Conservation (phyloP, 2,329 filamentous ascomycete genomes). For the Thielaviopsis populi region DNA sequence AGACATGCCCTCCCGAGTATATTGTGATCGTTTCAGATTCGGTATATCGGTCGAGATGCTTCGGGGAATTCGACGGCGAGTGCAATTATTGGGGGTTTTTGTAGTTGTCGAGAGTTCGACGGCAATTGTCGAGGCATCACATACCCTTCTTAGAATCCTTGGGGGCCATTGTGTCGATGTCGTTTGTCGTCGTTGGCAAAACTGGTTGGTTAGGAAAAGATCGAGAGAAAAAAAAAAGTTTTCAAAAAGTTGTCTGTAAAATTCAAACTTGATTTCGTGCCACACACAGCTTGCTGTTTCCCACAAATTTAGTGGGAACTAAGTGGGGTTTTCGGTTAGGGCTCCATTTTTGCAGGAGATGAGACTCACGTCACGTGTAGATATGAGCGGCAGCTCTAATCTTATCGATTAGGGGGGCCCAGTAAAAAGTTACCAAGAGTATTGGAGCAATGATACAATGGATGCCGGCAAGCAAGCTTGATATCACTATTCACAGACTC, state of each 20-base stretch:
- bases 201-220: conserved; percentile 10
- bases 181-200: conserved; percentile 17
- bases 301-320: conserved; percentile 8
- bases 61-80: conserved; percentile 7
- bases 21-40: conserved; percentile 16
- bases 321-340: conserved; percentile 11
- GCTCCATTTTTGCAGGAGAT: not conserved
- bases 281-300: not conserved
- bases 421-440: conserved; percentile 12
- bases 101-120: conserved; percentile 3
- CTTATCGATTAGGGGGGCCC: conserved; percentile 10
- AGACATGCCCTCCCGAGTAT: conserved; percentile 1
- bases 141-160: conserved; percentile 36
- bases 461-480: not conserved
- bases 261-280: conserved; percentile 9
- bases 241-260: conserved; percentile 9
- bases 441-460: not conserved
- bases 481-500: not conserved
- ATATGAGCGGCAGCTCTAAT: not conserved
- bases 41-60: conserved; percentile 16
- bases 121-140: conserved; percentile 22
- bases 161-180: conserved; percentile 26
- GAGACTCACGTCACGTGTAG: not conserved
- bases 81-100: not conserved
- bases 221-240: conserved; percentile 8